phyloP scores from a whole-genome alignment of 2,329 filamentous ascomycete genomes.

The Mycosphaerella sp. region DNA sequence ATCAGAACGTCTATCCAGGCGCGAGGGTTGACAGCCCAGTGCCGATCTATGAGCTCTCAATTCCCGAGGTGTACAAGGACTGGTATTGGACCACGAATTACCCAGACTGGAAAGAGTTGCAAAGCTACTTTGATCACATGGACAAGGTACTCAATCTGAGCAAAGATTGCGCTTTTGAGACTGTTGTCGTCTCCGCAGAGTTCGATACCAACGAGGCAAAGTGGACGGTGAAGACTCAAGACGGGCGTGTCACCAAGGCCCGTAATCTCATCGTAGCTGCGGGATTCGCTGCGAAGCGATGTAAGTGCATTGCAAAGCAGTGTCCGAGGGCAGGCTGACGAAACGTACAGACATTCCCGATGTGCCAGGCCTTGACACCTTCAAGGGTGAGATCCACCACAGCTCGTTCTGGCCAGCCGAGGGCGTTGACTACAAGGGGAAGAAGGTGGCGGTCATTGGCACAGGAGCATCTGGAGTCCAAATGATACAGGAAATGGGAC shows the following conservation, averaged over 20 bases:
- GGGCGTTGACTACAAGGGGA: slow-evolving; percentile 50
- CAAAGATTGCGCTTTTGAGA: slow-evolving; percentile 54
- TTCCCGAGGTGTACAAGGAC: slow-evolving; percentile 46
- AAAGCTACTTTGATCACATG: slow-evolving; percentile 55
- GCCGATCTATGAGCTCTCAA: slow-evolving; percentile 29
- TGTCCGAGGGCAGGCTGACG: slow-evolving; percentile 1
- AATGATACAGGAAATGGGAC: slow-evolving; percentile 52
- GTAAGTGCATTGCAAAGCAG: slow-evolving; percentile 1
- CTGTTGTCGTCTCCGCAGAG: slow-evolving; percentile 48
- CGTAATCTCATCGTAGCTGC: slow-evolving; percentile 51
- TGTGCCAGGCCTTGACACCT: slow-evolving; percentile 54
- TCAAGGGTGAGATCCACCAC: slow-evolving; percentile 51
- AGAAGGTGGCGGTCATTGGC: slow-evolving; percentile 57
- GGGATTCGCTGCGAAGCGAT: slow-evolving; percentile 55
- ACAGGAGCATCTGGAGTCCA: slow-evolving; percentile 61
- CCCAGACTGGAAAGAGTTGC: slow-evolving; percentile 42
- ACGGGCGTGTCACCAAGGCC: slow-evolving; percentile 47
- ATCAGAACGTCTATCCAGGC: slow-evolving; percentile 33
- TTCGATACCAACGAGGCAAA: slow-evolving; percentile 46
- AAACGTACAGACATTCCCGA: slow-evolving; percentile 46
- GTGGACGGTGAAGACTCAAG: slow-evolving; percentile 49
- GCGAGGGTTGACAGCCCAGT: slow-evolving; percentile 41
- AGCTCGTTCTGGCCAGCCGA: slow-evolving; percentile 38
- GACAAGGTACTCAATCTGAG: slow-evolving; percentile 51
- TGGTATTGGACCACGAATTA: slow-evolving; percentile 49